Base-by-base conservation (phyloP, 2,329 filamentous ascomycete species). In the Tolypocladium guangdongense region DNA sequence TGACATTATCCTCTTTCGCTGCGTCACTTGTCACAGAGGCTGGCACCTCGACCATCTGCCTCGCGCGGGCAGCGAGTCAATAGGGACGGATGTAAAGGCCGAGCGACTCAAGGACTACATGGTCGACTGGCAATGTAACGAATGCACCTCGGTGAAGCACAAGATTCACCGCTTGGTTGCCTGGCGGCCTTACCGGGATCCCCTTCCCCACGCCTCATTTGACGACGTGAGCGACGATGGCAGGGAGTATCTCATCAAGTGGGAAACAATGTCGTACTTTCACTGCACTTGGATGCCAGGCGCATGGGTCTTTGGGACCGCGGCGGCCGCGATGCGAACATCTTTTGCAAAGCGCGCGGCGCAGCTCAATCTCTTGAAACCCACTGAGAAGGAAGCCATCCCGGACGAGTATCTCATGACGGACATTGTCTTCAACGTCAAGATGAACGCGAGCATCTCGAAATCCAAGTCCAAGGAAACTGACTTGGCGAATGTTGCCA, bases 181-280 rank as follows among this genome's bases (percentile, higher is more conserved):
- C 16, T 99, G 93, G 93, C 83, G 92, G 55, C 90, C 90, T 0
- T 66, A 74, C 0, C 27, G 49, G 4, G 73, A 87, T 60, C 71
- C 78, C 2, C 49, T 54, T 20, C 53, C 53, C 32, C 49, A 36
- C 5, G 58, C 57, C 0, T 39, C 54, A 11, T 66, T 57, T 39
- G 68, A 71, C 12, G 86, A 93, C 63, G 49, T 69, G 35, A 50
- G 49, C 12, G 71, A 74, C 36, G 86, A 90, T 52, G 77, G 87
- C n/a, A 91, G 91, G 59, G 90, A 96, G 60, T 99, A 97, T 63
- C 78, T 99, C 2, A 73, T 99, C 61, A 96, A 93, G 65, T 97
- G 91, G 89, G 83, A 87, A 46, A 75, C 77, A 0, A 77, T 81
- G 53, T 96, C 92, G 0, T 95, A 96, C 63, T 86, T 84, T 57